Base-by-base conservation (phyloP, 208 protist genomes). In the Phytomonas serpens region DNA sequence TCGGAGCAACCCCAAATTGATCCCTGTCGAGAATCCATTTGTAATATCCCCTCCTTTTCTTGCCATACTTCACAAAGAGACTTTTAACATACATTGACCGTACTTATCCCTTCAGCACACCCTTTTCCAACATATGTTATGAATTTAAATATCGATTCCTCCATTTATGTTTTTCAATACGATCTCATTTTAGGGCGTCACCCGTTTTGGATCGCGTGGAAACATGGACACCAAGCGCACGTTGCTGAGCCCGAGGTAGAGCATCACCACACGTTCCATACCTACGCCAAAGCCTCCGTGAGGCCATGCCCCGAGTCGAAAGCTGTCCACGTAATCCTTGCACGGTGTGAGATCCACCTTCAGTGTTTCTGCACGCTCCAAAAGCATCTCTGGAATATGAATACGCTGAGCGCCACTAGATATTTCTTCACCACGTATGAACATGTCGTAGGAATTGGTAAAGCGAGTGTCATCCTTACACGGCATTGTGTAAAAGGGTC, bases 401-500 rank as follows among this genome's bases (percentile, higher is more conserved):
- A 99, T 98, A 89, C 99, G 97, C 94, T 99, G 99, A 37, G 99
- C 98, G 31, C 99, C 99, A 32, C 98, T 99, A 29, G 92, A 94
- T 77, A 99, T 99, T 87, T 99, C 99, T 86, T 99, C 97, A 37
- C 99, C 99, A 63, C 99, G 93, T 69, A 99, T 96, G 82, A 99
- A 99, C 83, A 99, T 90, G 84, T 99, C 99, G 87, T 99, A 99
- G 47, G 94, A 98, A 80, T 98, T 98, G 36, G 93, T 96, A 73
- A 94, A 97, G 32, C 76, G 85, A 40, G 47, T 52, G 77, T 99
- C 87, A 68, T 97, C 84, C 42, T 96, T 89, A 87, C 98, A 97
- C 38, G 97, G 94, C 99, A 99, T 99, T 31, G 99, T 99, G 93
- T 99, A 99, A 93, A 99, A 99, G 62, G 99, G 99, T 7, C 99